Percentiles rank a stretch among this genome's conserved stretches.
These are phyloP conservation scores for Gremmenia infestans DNA, from an alignment of 2,329 filamentous ascomycete genomes.

Conservation along the genomic window DNA sequence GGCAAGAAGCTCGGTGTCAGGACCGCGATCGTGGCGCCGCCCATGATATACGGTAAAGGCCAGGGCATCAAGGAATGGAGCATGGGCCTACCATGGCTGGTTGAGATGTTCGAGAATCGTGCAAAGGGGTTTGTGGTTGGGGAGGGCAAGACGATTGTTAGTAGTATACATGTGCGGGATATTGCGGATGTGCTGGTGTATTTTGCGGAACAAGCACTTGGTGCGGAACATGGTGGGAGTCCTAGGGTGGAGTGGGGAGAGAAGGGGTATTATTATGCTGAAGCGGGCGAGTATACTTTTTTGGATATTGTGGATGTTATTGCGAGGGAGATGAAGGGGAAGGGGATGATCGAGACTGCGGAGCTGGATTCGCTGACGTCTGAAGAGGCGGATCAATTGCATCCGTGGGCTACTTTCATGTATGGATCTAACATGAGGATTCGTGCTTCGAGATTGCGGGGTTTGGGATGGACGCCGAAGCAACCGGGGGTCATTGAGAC, in stretches of 20 bases:
- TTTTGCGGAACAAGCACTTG: conserved; percentile 47
- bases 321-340: conserved; percentile 42
- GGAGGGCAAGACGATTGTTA: conserved; percentile 44
- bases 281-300: conserved; percentile 48
- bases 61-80: conserved; percentile 47
- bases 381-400: conserved; percentile 11
- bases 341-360: conserved; percentile 36
- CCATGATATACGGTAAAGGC: conserved; percentile 49
- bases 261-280: conserved; percentile 52
- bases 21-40: conserved; percentile 52
- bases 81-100: conserved; percentile 44
- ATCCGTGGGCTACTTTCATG: conserved; percentile 14
- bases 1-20: conserved; percentile 36
- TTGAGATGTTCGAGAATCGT: conserved; percentile 39
- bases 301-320: conserved; percentile 42
- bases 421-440: conserved; percentile 17
- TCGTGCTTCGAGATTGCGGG: conserved; percentile 2
- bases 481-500: background rate
- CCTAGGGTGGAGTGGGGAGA: conserved; percentile 44
- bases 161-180: conserved; percentile 49
- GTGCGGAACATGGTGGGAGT: conserved; percentile 29
- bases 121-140: conserved; percentile 45
- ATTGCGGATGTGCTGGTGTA: conserved; percentile 45
- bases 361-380: conserved; percentile 15
- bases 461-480: conserved; percentile 12